Percentiles rank a stretch among this genome's conserved stretches.
These are phyloP conservation scores for Colletotrichum salicis DNA, from an alignment of 2,329 filamentous ascomycete species.

Conservation along the genomic window DNA sequence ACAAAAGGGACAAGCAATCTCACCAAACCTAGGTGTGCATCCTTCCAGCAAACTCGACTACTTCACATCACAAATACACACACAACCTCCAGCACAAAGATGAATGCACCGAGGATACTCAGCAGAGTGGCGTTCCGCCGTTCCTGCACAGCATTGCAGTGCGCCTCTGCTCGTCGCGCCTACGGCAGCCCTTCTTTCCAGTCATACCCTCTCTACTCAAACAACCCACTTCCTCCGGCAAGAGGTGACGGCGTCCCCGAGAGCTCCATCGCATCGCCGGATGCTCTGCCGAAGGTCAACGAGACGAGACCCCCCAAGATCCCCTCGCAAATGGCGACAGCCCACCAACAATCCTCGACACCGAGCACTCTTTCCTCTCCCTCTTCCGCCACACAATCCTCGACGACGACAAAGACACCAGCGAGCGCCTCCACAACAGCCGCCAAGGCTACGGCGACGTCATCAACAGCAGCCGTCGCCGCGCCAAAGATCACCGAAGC, in stretches of 20 bases:
- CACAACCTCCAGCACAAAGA: slow-evolving; percentile 1
- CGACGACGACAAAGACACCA: slow-evolving; percentile 31
- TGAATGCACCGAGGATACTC: slow-evolving; percentile 36
- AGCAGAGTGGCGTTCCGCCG: slow-evolving; percentile 33
- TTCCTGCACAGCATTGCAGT: slow-evolving; percentile 30
- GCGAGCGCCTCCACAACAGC: slow-evolving; percentile 26
- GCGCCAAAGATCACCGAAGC: slow-evolving; percentile 26
- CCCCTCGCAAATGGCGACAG: slow-evolving; percentile 35
- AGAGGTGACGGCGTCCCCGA: slow-evolving; percentile 57
- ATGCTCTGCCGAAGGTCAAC: slow-evolving; percentile 59
- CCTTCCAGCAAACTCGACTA: background rate
- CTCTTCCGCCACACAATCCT: slow-evolving; percentile 34
- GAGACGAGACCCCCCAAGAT: slow-evolving; percentile 60
- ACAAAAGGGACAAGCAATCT: background rate
- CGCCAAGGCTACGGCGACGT: background rate
- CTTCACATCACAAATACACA: background rate
- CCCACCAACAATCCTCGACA: slow-evolving; percentile 22
- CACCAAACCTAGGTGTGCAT: background rate
- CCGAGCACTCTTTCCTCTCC: slow-evolving; percentile 2
- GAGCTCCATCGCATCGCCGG: slow-evolving; percentile 58
- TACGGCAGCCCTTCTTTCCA: slow-evolving; percentile 54
- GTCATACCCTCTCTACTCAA: slow-evolving; percentile 60
- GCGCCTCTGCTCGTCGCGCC: slow-evolving; percentile 26
- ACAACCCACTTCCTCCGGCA: slow-evolving; percentile 50
- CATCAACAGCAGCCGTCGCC: background rate